Evolutionary conservation across 805 yeast species (phyloP).

Genomic region (Kluyveromyces aestuarii): DNA sequence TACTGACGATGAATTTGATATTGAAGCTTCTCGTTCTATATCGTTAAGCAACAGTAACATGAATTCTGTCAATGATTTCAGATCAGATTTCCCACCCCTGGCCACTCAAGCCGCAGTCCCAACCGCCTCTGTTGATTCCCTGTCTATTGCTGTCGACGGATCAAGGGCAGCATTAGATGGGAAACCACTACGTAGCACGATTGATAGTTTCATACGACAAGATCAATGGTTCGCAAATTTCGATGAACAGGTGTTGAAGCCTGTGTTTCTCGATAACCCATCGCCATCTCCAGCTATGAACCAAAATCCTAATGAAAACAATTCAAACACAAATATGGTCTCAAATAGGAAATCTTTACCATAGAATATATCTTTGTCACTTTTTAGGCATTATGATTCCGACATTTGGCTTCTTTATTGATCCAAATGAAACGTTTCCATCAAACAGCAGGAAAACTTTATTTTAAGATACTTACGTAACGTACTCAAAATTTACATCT

Average conservation of each 20-base stretch:
- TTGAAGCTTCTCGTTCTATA: slow-evolving; percentile 37
- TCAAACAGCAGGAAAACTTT: neutral
- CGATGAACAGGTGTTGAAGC: slow-evolving; percentile 90
- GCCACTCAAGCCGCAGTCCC: slow-evolving; percentile 7
- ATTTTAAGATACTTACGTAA: neutral
- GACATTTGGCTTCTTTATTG: neutral
- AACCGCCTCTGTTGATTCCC: slow-evolving; percentile 2
- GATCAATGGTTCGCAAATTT: slow-evolving; percentile 85
- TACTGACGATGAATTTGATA: slow-evolving; percentile 92
- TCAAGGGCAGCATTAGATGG: slow-evolving; percentile 12
- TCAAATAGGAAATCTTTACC: neutral
- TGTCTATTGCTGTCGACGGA: neutral
- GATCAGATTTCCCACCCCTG: slow-evolving; percentile 7
- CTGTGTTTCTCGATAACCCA: slow-evolving; percentile 65
- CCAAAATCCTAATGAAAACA: neutral
- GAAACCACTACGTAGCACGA: slow-evolving; percentile 10
- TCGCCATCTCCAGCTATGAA: slow-evolving; percentile 2
- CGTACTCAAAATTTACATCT: neutral
- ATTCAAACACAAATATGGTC: neutral
- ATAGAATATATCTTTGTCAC: neutral
- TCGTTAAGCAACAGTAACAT: slow-evolving; percentile 12
- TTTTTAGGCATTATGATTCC: neutral
- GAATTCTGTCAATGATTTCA: slow-evolving; percentile 21
- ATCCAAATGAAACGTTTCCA: neutral
- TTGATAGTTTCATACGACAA: slow-evolving; percentile 21